Conservation (phyloP, 768 basidiomycete genomes). For the Lentinula aciculospora region DNA sequence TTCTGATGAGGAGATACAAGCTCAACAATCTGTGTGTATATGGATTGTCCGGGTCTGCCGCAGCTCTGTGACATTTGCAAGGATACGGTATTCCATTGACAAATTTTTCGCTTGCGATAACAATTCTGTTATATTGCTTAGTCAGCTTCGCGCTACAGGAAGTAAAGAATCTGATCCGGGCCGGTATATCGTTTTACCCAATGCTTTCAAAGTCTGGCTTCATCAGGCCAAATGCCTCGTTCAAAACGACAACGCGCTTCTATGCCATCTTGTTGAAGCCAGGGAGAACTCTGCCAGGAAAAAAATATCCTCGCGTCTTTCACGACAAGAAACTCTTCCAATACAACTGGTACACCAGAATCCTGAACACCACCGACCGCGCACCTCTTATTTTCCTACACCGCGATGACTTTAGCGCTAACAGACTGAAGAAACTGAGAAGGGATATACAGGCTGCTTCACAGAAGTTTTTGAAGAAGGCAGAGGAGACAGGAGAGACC, state of each 20-base stretch:
- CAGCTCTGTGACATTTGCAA: too few relatives aligned
- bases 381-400: conserved; percentile 72
- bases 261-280: conserved; percentile 57
- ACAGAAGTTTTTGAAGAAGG: conserved; percentile 30
- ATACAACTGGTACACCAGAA: conserved; percentile 71
- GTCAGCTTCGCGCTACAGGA: too few relatives aligned
- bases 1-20: too few relatives aligned
- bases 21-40: too few relatives aligned
- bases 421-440: conserved; percentile 62
- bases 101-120: too few relatives aligned
- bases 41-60: too few relatives aligned
- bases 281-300: conserved; percentile 45
- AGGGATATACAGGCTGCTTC: conserved; percentile 58
- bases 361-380: conserved; percentile 50
- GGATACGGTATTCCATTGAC: too few relatives aligned
- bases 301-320: conserved; percentile 61
- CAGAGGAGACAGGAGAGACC: conserved; percentile 21
- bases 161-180: not conserved
- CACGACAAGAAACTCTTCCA: conserved; percentile 73
- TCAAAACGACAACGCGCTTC: conserved; percentile 21
- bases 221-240: conserved; percentile 2
- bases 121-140: not conserved
- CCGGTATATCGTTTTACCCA: too few relatives aligned
- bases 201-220: not conserved
- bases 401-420: conserved; percentile 70